Evolutionary conservation across 495 filamentous ascomycete genomes (phyloP).

Genomic region (Bacidia rubella): DNA sequence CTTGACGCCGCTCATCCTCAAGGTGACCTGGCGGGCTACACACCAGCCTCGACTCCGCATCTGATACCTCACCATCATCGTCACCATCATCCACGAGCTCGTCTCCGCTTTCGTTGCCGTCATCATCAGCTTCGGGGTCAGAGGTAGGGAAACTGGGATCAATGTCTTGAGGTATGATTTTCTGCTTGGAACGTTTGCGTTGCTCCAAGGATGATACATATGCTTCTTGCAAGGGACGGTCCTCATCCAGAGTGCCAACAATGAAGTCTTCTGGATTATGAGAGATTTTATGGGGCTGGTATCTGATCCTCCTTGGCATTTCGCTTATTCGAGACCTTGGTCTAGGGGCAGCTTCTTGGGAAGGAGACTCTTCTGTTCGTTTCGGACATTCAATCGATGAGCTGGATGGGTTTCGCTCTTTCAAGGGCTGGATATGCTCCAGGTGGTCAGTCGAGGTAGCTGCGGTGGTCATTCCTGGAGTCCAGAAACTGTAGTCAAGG

Average conservation of each 20-base stretch:
- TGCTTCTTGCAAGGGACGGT: slow-evolving; percentile 81
- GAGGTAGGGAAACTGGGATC: slow-evolving; percentile 94
- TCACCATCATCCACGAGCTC: slow-evolving; percentile 46
- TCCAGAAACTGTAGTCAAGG: slow-evolving; percentile 70
- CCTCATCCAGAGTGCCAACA: slow-evolving; percentile 91
- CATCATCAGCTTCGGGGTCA: slow-evolving; percentile 69
- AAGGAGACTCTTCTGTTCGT: slow-evolving; percentile 16
- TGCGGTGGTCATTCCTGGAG: slow-evolving; percentile 43
- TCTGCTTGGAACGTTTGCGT: slow-evolving; percentile 64
- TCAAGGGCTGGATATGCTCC: slow-evolving; percentile 32
- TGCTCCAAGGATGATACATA: slow-evolving; percentile 79
- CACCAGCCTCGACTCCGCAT: slow-evolving; percentile 8
- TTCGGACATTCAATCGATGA: slow-evolving; percentile 54
- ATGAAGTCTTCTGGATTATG: slow-evolving; percentile 55
- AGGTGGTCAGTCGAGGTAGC: slow-evolving; percentile 40
- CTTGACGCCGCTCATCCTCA: slow-evolving; percentile 27
- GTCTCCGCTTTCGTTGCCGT: slow-evolving; percentile 45
- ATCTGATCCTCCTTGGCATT: neutral
- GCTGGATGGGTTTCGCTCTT: slow-evolving; percentile 37
- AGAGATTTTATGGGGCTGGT: neutral
- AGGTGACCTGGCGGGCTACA: slow-evolving; percentile 46
- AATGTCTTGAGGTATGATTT: slow-evolving; percentile 79
- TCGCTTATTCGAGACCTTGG: neutral
- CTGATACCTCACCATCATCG: neutral
- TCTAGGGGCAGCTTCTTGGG: neutral